phyloP scores from a whole-genome alignment of 495 filamentous ascomycete genomes.

The Cercophora sp. region DNA sequence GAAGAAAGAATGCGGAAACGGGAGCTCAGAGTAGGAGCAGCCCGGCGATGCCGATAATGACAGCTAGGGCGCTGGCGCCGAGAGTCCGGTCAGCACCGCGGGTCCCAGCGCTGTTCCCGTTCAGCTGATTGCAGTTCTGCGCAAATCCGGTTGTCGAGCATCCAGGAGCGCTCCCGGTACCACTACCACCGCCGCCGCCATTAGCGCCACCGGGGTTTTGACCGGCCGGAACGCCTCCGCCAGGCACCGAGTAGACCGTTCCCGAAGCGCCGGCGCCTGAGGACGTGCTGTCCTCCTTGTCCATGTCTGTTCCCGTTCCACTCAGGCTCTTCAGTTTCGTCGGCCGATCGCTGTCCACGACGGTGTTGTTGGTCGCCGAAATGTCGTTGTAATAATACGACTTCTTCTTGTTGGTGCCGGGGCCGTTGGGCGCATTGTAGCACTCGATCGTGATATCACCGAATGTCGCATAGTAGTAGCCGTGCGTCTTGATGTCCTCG shows the following conservation, averaged over 20 bases:
- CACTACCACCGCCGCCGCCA: conserved; percentile 9
- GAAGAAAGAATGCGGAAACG: not conserved
- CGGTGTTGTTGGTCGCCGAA: conserved; percentile 65
- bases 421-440: conserved; percentile 63
- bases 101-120: conserved; percentile 22
- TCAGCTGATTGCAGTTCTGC: conserved; percentile 25
- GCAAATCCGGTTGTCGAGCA: conserved; percentile 33
- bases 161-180: conserved; percentile 4
- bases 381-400: conserved; percentile 72
- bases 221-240: conserved; percentile 29
- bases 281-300: conserved; percentile 36
- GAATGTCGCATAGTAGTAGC: conserved; percentile 86
- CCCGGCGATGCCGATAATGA: conserved; percentile 42
- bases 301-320: conserved; percentile 72
- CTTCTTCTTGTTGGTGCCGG: conserved; percentile 56
- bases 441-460: conserved; percentile 75
- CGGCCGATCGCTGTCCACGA: conserved; percentile 67
- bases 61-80: conserved; percentile 48
- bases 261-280: conserved; percentile 27
- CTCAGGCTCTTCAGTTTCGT: conserved; percentile 77
- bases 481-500: conserved; percentile 71
- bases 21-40: conserved; percentile 39
- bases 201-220: conserved; percentile 27
- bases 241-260: conserved; percentile 29
- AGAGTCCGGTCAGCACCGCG: conserved; percentile 36